phyloP scores from a whole-genome alignment of 352 stramenopile genomes.

The Peronospora farinosa region DNA sequence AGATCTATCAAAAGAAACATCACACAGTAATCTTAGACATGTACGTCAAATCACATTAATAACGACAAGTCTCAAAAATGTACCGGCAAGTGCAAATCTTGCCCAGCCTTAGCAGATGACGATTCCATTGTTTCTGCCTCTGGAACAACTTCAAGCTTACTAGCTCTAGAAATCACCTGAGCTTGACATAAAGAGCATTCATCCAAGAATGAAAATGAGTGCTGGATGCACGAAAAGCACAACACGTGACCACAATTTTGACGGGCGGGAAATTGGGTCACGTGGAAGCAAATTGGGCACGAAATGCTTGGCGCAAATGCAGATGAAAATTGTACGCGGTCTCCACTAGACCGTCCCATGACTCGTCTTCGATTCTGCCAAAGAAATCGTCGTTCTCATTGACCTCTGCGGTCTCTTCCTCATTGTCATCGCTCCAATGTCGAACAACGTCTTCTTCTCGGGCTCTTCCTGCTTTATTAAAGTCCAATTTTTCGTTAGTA shows the following conservation, averaged over 20 bases:
- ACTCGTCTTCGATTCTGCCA: conserved; percentile 10
- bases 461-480: too few relatives aligned
- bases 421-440: conserved; percentile 13
- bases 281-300: conserved; percentile 51
- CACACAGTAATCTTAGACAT: neutral
- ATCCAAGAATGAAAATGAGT: conserved; percentile 33
- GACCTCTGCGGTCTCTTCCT: conserved; percentile 22
- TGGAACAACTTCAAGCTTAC: conserved; percentile 7
- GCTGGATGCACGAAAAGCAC: conserved; percentile 46
- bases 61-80: neutral
- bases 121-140: conserved; percentile 14
- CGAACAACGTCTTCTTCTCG: conserved; percentile 5
- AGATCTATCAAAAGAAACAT: conserved; percentile 6
- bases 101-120: conserved; percentile 11
- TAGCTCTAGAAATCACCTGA: conserved; percentile 38
- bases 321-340: conserved; percentile 24
- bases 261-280: conserved; percentile 36
- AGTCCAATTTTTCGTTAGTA: too few relatives aligned
- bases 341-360: conserved; percentile 23
- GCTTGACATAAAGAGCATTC: conserved; percentile 46
- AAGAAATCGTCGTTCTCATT: conserved; percentile 20
- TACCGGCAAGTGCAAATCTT: conserved; percentile 24
- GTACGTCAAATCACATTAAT: neutral
- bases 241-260: conserved; percentile 53
- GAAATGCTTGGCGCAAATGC: conserved; percentile 25